Conservation (phyloP, 2,329 filamentous ascomycete genomes). For the Nothophoma quercina region DNA sequence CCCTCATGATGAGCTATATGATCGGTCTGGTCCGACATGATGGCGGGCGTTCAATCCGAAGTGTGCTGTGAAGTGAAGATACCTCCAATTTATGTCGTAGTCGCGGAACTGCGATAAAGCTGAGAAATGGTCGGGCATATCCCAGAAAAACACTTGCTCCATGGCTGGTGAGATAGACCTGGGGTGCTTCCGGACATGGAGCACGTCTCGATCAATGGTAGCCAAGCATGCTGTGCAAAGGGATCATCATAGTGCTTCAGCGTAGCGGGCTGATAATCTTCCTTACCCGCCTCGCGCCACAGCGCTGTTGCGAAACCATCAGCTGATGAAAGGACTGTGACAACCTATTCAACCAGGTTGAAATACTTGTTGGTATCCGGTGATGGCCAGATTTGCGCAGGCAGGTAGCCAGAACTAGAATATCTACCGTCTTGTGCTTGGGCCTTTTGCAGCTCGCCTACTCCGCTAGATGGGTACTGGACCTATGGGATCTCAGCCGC, state of each 20-base stretch:
- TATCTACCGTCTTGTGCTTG: not conserved
- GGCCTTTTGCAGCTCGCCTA: too few species aligned
- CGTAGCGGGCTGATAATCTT: not conserved
- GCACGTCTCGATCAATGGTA: not conserved
- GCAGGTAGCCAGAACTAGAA: too few species aligned
- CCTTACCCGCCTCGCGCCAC: not conserved
- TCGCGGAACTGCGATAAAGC: too few species aligned
- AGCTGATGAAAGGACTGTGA: not conserved
- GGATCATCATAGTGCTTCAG: not conserved
- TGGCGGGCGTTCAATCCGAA: too few species aligned
- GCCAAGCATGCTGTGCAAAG: constrained; percentile 4
- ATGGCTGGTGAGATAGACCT: not conserved
- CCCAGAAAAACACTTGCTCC: not conserved
- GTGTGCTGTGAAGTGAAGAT: too few species aligned
- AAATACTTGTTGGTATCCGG: not conserved
- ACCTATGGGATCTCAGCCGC: not conserved
- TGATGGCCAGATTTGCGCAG: not conserved
- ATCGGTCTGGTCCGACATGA: not conserved
- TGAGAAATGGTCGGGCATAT: not conserved
- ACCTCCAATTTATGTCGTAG: too few species aligned
- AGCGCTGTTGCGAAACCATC: not conserved
- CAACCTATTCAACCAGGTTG: not conserved
- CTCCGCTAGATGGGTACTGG: too few species aligned
- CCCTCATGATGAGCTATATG: not conserved
- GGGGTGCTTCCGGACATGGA: not conserved